These are phyloP conservation scores for Phytomonas francai DNA, from an alignment of 208 protist species.

Conservation along the genomic window DNA sequence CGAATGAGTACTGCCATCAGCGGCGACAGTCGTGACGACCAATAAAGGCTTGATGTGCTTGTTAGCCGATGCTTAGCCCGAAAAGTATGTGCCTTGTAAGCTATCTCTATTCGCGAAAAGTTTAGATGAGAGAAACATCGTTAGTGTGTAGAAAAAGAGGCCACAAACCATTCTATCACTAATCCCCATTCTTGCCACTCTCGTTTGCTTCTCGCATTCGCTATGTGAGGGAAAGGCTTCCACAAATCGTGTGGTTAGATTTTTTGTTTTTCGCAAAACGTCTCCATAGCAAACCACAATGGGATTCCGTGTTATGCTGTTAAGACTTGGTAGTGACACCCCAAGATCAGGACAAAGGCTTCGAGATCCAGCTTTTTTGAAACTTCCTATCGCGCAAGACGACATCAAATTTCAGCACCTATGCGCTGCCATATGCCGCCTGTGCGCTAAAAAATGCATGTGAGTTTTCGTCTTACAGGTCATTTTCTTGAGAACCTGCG, in stretches of 20 bases:
- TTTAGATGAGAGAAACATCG: neutral
- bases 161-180: neutral
- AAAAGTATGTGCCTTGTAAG: neutral
- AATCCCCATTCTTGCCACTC: neutral
- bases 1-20: slow-evolving; percentile 17
- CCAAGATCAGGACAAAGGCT: slow-evolving; percentile 77
- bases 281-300: neutral
- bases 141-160: neutral
- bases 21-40: neutral
- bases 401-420: slow-evolving; percentile 77
- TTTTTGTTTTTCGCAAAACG: neutral
- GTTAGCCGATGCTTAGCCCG: neutral
- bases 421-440: slow-evolving; percentile 1
- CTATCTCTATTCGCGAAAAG: neutral
- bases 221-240: neutral
- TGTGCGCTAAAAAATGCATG: slow-evolving; percentile 12
- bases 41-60: neutral
- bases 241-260: neutral
- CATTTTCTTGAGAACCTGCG: slow-evolving; percentile 20
- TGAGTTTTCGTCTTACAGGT: slow-evolving; percentile 3
- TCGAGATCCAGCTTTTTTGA: slow-evolving; percentile 48
- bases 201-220: neutral
- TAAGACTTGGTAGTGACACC: neutral
- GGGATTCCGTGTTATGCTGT: neutral
- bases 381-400: slow-evolving; percentile 72